A percentile compares a stretch with the other conserved stretches of the same genome.
Evolutionary conservation across 805 yeast genomes (phyloP).

Genomic region (Myxozyma vanderwaltii): DNA sequence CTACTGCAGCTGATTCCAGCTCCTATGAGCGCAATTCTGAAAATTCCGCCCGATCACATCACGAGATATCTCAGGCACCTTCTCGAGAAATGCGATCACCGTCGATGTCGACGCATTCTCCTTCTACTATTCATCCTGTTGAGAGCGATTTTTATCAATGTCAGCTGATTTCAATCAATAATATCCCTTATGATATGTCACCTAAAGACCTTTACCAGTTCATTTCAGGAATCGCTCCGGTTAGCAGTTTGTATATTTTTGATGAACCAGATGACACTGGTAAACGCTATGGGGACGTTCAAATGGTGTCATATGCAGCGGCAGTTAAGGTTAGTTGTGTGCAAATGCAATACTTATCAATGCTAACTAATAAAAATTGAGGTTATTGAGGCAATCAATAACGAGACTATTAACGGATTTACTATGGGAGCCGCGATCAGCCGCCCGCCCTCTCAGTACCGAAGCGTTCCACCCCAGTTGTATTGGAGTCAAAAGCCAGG

Average conservation of each 20-base stretch:
- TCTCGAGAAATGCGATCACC: background rate
- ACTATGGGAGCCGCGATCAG: background rate
- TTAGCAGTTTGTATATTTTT: slow-evolving; percentile 17
- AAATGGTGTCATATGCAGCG: slow-evolving; percentile 14
- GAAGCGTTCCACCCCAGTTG: background rate
- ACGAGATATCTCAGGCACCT: background rate
- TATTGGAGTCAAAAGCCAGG: slow-evolving; percentile 14
- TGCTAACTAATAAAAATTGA: background rate
- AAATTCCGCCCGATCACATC: too few relatives aligned
- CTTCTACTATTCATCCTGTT: background rate
- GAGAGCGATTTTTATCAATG: background rate
- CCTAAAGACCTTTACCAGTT: slow-evolving; percentile 26
- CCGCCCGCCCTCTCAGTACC: background rate
- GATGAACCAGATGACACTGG: slow-evolving; percentile 23
- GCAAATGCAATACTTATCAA: background rate
- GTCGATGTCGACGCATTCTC: background rate
- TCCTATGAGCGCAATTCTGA: background rate
- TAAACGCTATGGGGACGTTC: slow-evolving; percentile 22
- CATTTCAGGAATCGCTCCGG: slow-evolving; percentile 14
- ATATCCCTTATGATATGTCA: slow-evolving; percentile 21
- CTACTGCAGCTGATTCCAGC: background rate
- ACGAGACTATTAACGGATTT: slow-evolving; percentile 7
- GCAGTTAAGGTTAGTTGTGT: slow-evolving; percentile 10
- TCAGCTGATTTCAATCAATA: slow-evolving; percentile 16
- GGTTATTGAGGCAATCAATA: slow-evolving; percentile 1